A percentile compares a stretch with the other conserved stretches of the same genome.
phyloP scores from a whole-genome alignment of 139 green algal species.

The Coelastrella sp. region DNA sequence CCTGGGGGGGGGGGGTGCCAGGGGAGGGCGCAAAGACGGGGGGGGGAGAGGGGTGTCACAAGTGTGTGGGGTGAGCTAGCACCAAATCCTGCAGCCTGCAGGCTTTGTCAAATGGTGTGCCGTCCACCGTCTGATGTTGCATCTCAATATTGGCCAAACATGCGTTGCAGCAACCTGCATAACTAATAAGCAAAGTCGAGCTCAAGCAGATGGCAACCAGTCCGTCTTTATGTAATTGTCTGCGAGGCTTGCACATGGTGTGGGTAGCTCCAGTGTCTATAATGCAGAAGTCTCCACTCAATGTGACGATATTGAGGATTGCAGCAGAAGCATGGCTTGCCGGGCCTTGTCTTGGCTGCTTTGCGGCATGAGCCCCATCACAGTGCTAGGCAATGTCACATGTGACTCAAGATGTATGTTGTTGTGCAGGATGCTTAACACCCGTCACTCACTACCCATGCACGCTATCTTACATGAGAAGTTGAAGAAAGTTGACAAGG shows the following conservation, averaged over 20 bases:
- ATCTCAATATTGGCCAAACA: too few species aligned
- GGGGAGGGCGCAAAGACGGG: not conserved
- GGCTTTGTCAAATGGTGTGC: not conserved
- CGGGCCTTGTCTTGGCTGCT: not conserved
- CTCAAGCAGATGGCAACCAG: not conserved
- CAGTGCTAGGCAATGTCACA: not conserved
- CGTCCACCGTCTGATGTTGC: too few species aligned
- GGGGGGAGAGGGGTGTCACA: too few species aligned
- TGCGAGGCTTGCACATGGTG: not conserved
- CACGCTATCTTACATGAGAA: not conserved
- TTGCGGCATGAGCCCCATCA: not conserved
- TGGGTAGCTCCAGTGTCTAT: not conserved
- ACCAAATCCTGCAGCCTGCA: not conserved
- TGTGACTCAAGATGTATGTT: not conserved
- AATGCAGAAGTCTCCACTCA: not conserved
- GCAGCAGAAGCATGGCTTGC: not conserved
- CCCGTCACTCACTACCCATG: not conserved
- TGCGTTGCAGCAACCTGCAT: too few species aligned
- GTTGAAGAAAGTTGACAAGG: conserved; percentile 6
- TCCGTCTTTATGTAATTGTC: not conserved
- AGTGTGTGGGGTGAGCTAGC: too few species aligned
- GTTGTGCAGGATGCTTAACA: not conserved
- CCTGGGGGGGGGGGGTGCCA: not conserved
- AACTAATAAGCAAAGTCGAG: not conserved
- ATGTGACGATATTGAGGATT: not conserved